Evolutionary conservation across 2,329 filamentous ascomycete genomes (phyloP).

Genomic region (Sarocladiaceae sp.): DNA sequence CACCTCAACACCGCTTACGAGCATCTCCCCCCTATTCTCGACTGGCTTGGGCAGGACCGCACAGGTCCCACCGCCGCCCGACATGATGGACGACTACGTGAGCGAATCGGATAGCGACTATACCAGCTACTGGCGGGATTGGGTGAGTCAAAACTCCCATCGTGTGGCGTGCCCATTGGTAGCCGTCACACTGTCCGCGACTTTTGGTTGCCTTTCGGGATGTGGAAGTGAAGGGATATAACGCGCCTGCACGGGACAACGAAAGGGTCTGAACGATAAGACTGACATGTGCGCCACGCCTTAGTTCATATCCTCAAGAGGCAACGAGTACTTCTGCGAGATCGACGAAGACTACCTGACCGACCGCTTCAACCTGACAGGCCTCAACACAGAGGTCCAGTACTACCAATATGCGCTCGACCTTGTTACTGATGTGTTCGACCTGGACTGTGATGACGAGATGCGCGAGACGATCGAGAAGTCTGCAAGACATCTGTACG

Average conservation of each 20-base stretch:
- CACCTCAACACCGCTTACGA: neutral
- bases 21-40: neutral
- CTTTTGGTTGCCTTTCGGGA: too few relatives aligned
- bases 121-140: conserved; percentile 98
- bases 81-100: conserved; percentile 88
- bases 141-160: conserved; percentile 58
- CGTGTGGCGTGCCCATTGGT: neutral
- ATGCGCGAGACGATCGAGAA: conserved; percentile 98
- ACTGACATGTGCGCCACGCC: conserved; percentile 12
- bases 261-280: neutral
- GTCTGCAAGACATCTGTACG: conserved; percentile 90
- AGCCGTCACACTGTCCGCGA: too few relatives aligned
- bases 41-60: neutral
- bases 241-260: neutral
- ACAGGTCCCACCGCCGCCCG: neutral
- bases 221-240: too few relatives aligned
- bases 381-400: conserved; percentile 92
- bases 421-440: conserved; percentile 95
- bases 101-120: conserved; percentile 99
- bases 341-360: conserved; percentile 99
- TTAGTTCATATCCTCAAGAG: conserved; percentile 94
- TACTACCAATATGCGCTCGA: conserved; percentile 99
- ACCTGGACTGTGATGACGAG: conserved; percentile 96
- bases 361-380: conserved; percentile 95
- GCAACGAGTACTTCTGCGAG: conserved; percentile 99